Evolutionary conservation across 768 basidiomycete species (phyloP).

Genomic region (Rickenella mellea): DNA sequence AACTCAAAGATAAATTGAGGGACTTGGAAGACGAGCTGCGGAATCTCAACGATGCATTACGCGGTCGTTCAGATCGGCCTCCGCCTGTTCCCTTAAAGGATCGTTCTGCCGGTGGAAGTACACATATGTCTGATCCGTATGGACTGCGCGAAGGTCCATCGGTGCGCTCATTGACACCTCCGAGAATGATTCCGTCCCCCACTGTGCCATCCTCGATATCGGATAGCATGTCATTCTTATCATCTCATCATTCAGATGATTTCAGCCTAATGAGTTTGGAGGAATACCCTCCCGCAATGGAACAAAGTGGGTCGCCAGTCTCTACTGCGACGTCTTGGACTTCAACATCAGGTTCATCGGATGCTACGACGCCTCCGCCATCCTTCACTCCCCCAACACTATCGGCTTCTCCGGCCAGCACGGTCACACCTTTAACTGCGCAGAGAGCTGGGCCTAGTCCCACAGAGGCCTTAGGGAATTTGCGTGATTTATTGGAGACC

Average conservation of each 20-base stretch:
- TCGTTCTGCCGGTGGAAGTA: slow-evolving; percentile 35
- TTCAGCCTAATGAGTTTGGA: slow-evolving; percentile 28
- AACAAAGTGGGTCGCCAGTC: slow-evolving; percentile 1
- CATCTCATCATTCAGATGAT: slow-evolving; percentile 72
- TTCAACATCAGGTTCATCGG: slow-evolving; percentile 20
- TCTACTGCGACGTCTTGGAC: slow-evolving; percentile 7
- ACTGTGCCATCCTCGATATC: slow-evolving; percentile 22
- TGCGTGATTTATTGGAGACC: slow-evolving; percentile 45
- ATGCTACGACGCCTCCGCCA: slow-evolving; percentile 15
- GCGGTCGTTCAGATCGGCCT: slow-evolving; percentile 10
- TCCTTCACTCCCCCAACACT: slow-evolving; percentile 21
- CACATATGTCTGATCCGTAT: slow-evolving; percentile 24
- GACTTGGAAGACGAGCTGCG: slow-evolving; percentile 52
- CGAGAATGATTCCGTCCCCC: slow-evolving; percentile 30
- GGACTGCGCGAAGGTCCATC: slow-evolving; percentile 9
- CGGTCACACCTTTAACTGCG: slow-evolving; percentile 18
- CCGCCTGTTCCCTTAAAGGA: slow-evolving; percentile 27
- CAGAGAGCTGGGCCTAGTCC: slow-evolving; percentile 26
- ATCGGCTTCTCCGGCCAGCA: slow-evolving; percentile 27
- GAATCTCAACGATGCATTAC: slow-evolving; percentile 11
- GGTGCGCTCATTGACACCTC: slow-evolving; percentile 28
- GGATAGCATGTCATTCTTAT: slow-evolving; percentile 32
- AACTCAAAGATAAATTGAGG: slow-evolving; percentile 59
- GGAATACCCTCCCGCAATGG: background rate
- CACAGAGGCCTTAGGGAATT: slow-evolving; percentile 27